These are phyloP conservation scores for Fusarium algeriense DNA, from an alignment of 2,329 filamentous ascomycete genomes.

Conservation along the genomic window DNA sequence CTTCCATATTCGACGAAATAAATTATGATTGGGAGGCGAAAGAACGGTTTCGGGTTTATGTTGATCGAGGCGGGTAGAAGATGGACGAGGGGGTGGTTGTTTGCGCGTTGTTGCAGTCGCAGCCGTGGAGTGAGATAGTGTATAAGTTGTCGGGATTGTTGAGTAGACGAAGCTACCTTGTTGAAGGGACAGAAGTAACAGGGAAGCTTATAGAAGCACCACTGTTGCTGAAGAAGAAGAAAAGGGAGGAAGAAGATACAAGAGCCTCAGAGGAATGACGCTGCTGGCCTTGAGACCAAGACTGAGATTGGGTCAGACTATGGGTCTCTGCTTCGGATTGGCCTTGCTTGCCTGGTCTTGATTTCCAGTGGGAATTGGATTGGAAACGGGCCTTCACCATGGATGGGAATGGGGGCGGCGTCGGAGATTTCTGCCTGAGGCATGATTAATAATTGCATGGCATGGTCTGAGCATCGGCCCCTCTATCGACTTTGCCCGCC, in stretches of 20 bases:
- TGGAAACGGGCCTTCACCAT: conserved; percentile 43
- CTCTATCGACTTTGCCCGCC: conserved; percentile 5
- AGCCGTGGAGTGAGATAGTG: conserved; percentile 14
- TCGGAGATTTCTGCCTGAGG: conserved; percentile 37
- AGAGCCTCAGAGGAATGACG: conserved; percentile 36
- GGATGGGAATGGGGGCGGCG: conserved; percentile 35
- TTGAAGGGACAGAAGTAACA: conserved; percentile 7
- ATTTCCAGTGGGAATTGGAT: conserved; percentile 38
- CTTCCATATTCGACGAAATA: conserved; percentile 54
- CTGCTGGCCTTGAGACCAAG: conserved; percentile 36
- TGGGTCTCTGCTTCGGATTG: conserved; percentile 39
- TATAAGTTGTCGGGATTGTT: conserved; percentile 12
- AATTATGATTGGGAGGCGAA: conserved; percentile 11
- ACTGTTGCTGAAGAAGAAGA: conserved; percentile 16
- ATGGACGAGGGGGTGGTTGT: conserved; percentile 23
- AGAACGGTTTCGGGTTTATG: conserved; percentile 17
- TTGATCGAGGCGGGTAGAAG: conserved; percentile 29
- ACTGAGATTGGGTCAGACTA: conserved; percentile 31
- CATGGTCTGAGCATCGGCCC: conserved; percentile 7
- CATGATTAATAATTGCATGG: conserved; percentile 15
- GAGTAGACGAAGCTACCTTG: conserved; percentile 9
- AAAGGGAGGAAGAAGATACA: conserved; percentile 34
- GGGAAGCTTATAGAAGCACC: neutral
- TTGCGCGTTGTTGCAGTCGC: conserved; percentile 28
- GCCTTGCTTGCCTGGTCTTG: conserved; percentile 1